Percentiles rank a stretch among this genome's conserved stretches.
Evolutionary conservation across 371 early-diverging fungal genomes (phyloP).

Genomic region (Mucor irregularis): DNA sequence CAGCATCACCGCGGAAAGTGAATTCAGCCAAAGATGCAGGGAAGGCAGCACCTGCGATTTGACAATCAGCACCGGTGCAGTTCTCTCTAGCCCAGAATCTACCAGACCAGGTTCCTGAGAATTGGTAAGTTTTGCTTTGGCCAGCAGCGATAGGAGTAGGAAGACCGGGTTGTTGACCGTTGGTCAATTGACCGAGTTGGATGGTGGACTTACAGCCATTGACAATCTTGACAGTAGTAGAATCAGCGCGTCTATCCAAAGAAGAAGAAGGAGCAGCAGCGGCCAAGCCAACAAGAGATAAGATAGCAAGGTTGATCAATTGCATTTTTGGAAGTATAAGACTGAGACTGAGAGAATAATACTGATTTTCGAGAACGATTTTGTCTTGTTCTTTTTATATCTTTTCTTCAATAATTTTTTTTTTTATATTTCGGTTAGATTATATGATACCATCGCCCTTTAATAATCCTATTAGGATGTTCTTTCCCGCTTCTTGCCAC

Average conservation of each 20-base stretch:
- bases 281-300: background rate
- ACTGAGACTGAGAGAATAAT: no score
- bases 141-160: conserved; percentile 5
- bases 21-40: conserved; percentile 40
- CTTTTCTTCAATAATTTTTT: no score
- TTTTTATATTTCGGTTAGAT: no score
- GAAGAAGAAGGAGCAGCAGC: conserved; percentile 5
- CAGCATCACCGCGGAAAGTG: conserved; percentile 12
- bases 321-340: no score
- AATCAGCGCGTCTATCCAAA: background rate
- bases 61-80: conserved; percentile 25
- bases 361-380: no score
- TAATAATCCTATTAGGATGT: no score
- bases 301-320: background rate
- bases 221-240: conserved; percentile 7
- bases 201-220: conserved; percentile 18
- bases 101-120: conserved; percentile 23
- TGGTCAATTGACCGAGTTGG: conserved; percentile 13
- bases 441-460: no score
- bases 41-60: conserved; percentile 23
- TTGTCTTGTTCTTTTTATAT: no score
- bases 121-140: background rate
- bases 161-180: background rate
- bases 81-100: conserved; percentile 35
- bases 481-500: no score